Base-by-base conservation (phyloP, 2,329 filamentous ascomycete species). In the Mycosphaerella sp. region DNA sequence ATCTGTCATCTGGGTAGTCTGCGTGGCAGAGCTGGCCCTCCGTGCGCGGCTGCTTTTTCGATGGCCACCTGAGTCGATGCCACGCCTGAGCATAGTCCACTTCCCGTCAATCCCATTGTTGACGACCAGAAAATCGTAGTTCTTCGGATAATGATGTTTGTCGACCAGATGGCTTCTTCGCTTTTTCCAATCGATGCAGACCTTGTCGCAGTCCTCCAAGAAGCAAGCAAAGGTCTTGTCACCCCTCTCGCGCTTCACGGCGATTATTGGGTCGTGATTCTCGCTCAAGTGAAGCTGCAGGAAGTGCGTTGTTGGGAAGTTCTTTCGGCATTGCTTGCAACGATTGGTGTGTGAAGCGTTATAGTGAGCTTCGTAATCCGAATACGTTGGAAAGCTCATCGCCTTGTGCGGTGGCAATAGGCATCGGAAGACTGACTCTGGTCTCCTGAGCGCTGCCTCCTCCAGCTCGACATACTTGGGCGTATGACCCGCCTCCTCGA, bases 171-270 rank as follows among this genome's bases (percentile, higher is more conserved):
- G 91, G 67, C 88, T 81, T 30, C 87, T 79, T 40, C 93, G 81
- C 70, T 95, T 97, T 63, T 87, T 83, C 27, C 86, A 83, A 3
- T 87, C 89, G 49, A 80, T 82, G 71, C 90, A 96, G 66, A 89
- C 84, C 59, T 86, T 81, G 53, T 93, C 87, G 68, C 93, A 98
- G 43, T 79, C 84, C 64, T 95, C 86, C 6, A 96, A 83, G 63
- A 97, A 94, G 71, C 93, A 98, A 4, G 81, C 83, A 70, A 86
- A 96, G 82, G 86, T 96, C 64, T 89, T 90, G 66, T 95, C 89
- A 39, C 90, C 93, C 61, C 82, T 80, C 46, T 89, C 89, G 60
- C 83, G 80, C 64, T 77, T 81, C 9, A 87, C 79, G 44, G 81
- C 82, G 35, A 80, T 76, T 54, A 97, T 78, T 6, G 89, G 81